Evolutionary conservation across 2,329 filamentous ascomycete genomes (phyloP).

Genomic region (Cladosporium cucumerinum): DNA sequence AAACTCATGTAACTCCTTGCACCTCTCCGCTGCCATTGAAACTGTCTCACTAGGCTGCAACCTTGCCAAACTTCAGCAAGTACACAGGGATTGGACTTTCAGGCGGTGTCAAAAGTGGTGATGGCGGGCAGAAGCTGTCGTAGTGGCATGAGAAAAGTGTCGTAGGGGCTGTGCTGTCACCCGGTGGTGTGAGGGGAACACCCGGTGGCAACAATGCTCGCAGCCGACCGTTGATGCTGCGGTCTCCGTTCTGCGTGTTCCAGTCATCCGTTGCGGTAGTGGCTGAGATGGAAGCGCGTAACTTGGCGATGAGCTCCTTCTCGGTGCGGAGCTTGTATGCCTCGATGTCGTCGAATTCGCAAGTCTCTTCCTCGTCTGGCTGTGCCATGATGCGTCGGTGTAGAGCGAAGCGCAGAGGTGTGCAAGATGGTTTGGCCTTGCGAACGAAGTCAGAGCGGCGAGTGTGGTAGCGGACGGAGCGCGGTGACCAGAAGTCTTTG

Average conservation of each 20-base stretch:
- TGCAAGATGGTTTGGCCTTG: constrained; percentile 38
- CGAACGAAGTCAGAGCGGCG: constrained; percentile 42
- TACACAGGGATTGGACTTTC: constrained; percentile 18
- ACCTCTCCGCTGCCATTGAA: not conserved
- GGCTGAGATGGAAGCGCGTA: constrained; percentile 20
- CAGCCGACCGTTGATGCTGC: not conserved
- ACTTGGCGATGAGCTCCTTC: constrained; percentile 16
- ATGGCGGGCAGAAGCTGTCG: constrained; percentile 15
- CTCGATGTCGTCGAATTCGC: constrained; percentile 37
- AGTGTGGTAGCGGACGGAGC: constrained; percentile 38
- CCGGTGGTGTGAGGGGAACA: constrained; percentile 4
- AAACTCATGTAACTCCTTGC: not conserved
- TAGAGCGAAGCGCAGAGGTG: constrained; percentile 41
- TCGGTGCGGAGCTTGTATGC: constrained; percentile 21
- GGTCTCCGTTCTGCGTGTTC: not conserved
- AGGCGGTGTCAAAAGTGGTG: constrained; percentile 21
- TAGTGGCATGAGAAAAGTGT: constrained; percentile 30
- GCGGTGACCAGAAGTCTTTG: constrained; percentile 43
- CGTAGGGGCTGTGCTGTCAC: constrained; percentile 21
- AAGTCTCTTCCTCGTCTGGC: constrained; percentile 39
- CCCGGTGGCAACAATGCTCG: not conserved
- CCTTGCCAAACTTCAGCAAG: not conserved
- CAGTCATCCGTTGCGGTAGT: not conserved
- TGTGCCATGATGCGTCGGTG: constrained; percentile 33
- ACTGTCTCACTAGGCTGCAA: not conserved